Evolutionary conservation across 371 early-diverging fungal genomes (phyloP).

Genomic region (Lichtheimia ramosa): DNA sequence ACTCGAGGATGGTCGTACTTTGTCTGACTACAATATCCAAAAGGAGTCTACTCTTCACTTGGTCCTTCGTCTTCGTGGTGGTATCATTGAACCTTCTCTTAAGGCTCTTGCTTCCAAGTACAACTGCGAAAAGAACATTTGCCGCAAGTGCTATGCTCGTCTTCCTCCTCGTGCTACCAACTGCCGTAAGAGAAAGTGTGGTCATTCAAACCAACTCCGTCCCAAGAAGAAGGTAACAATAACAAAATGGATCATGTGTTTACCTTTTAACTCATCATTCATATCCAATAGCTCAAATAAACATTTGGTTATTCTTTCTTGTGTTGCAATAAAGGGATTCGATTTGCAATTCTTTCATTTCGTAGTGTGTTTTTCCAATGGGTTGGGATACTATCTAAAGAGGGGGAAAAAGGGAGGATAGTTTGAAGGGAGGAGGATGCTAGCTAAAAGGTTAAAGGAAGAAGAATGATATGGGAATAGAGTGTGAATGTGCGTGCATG

Average conservation of each 20-base stretch:
- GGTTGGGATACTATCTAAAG: not conserved
- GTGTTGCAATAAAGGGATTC: slow-evolving; percentile 8
- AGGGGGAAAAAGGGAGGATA: not conserved
- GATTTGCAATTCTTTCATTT: not conserved
- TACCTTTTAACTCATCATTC: not conserved
- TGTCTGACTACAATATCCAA: no score
- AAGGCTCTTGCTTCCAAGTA: slow-evolving; percentile 97
- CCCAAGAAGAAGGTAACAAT: slow-evolving; percentile 87
- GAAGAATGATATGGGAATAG: not conserved
- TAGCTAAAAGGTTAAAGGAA: not conserved
- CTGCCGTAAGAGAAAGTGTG: slow-evolving; percentile 99
- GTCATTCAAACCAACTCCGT: slow-evolving; percentile 99
- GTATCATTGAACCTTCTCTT: slow-evolving; percentile 95
- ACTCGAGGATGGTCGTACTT: no score
- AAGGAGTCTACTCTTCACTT: no score
- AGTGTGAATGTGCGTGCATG: not conserved
- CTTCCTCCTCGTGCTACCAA: slow-evolving; percentile 99
- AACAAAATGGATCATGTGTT: not conserved
- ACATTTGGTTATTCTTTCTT: slow-evolving; percentile 8
- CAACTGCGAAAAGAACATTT: slow-evolving; percentile 99
- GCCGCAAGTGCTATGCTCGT: slow-evolving; percentile 99
- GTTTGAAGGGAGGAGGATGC: not conserved
- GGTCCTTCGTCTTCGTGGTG: slow-evolving; percentile 97
- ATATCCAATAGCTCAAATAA: slow-evolving; percentile 38
- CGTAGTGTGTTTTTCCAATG: not conserved